Base-by-base conservation (phyloP, 2,329 filamentous ascomycete genomes). In the Ascochyta koolunga region DNA sequence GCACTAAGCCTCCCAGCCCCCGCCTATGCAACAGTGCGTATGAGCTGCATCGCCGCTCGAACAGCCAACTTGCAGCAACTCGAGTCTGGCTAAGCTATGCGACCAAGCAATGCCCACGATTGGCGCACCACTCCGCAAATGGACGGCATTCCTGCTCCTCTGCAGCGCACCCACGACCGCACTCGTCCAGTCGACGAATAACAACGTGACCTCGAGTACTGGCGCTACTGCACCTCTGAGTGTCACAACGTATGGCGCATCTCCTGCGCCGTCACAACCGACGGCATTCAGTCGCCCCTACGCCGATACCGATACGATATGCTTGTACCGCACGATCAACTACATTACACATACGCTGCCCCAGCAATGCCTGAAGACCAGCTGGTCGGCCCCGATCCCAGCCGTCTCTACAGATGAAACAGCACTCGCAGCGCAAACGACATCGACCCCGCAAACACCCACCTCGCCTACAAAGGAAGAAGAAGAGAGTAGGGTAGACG, bases 271-370 rank as follows among this genome's bases (percentile, higher is more conserved):
- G 24, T 56, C 63, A 44, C 41, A 56, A 29, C 38, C 56, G 18
- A 32, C 56, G 29, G 29, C 57, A 31, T 42, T 59, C 22, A 35
- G 55, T 19, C 54, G 64, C 54, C 60, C 63, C 15, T 67, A 65
- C 41, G 35, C 51, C 55, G 50, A 80, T 16, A 53, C 56, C 48
- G 55, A 80, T 2, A 65, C 72, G 18, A 78, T 76, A 42, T 83
- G 80, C 69, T 76, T 75, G 11, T 80, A 74, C 56, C 83, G 84
- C 62, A 91, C 88, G 1, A 86, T 91, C 69, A 93, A 93, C 75
- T 91, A 93, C 74, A 90, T 93, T 58, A 93, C 89, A 10, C 88
- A 93, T 64, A 86, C 84, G 2, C 77, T 93, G 33, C 89, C 89
- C 10, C 89, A 91, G 70, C 88, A 89, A 77, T 93, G 90, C 69